Base-by-base conservation (phyloP, 2,329 filamentous ascomycete species). In the Dactylella cylindrospora region DNA sequence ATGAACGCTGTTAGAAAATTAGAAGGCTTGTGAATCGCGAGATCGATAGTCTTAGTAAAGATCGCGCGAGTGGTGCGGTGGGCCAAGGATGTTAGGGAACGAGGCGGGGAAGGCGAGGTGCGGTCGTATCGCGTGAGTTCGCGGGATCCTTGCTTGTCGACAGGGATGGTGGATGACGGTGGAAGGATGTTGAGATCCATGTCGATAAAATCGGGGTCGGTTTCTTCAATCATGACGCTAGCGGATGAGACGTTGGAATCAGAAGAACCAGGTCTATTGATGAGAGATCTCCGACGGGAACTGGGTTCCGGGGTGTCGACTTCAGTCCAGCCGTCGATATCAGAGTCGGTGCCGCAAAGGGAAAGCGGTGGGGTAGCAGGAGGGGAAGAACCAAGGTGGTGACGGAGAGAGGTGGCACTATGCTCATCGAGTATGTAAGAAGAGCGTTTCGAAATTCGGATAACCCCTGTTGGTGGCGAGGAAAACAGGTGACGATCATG, bases 301-400 rank as follows among this genome's bases (percentile, higher is more conserved):
- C 12, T 35, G 1, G 31, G 35, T n/a, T 62, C 50, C 22, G 57
- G 57, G 3, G 49, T 62, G 22, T 25, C 19, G 9, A 28, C 36
- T 23, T 62, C 57, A n/a, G 33, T 26, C 6, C 35, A 31, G 7
- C 46, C 47, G 23, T 52, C 55, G 8, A 33, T 19, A 17, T 57
- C 55, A 10, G 55, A 53, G 29, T 61, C 55, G 3, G 40, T 36
- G 25, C 22, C 20, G 9, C 25, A 40, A 9, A 22, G 43, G 9
- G 28, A 54, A n/a, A 62, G 43, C 13, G 50, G 49, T 8, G 57
- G 57, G 15, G 57, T 62, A 3, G 49, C 43, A 17, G 57, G 50
- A 8, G 49, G 49, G 5, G 57, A 51, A n/a, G 35, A 31, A 53
- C 13, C 25, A 49, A 17, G 43, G 35, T 0, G 57, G 50, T 36